phyloP scores from a whole-genome alignment of 2,329 filamentous ascomycete species.

The Trichoderma aggressivum region DNA sequence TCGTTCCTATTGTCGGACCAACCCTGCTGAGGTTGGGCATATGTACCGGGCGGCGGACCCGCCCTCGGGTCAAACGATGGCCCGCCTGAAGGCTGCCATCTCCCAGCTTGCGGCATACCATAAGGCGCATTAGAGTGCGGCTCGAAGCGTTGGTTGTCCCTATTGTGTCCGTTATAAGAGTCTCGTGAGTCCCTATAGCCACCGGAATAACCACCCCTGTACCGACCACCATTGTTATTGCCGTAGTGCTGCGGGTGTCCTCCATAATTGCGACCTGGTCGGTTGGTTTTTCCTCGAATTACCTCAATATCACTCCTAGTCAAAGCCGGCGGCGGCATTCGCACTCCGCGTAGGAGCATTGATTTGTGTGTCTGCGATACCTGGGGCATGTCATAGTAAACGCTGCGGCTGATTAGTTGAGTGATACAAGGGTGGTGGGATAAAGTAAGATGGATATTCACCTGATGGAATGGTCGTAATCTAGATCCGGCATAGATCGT shows the following conservation, averaged over 20 bases:
- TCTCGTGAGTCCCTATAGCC: conserved; percentile 23
- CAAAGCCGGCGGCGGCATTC: conserved; percentile 67
- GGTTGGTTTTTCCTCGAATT: conserved; percentile 62
- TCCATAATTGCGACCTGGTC: conserved; percentile 37
- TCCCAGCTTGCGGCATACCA: conserved; percentile 19
- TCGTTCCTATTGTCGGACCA: background rate
- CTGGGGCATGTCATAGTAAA: conserved; percentile 79
- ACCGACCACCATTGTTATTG: conserved; percentile 19
- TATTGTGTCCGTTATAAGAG: conserved; percentile 17
- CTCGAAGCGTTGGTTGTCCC: conserved; percentile 20
- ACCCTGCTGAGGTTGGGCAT: background rate
- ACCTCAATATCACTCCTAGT: conserved; percentile 72
- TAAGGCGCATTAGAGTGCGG: background rate
- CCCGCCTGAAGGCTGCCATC: background rate
- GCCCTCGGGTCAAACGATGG: background rate
- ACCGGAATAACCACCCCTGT: conserved; percentile 29
- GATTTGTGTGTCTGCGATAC: conserved; percentile 78
- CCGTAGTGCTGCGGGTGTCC: conserved; percentile 23
- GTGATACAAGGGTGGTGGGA: background rate
- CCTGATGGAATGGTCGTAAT: conserved; percentile 84
- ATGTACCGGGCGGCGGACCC: background rate
- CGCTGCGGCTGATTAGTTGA: conserved; percentile 50
- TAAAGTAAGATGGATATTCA: conserved; percentile 38
- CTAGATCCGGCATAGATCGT: conserved; percentile 69
- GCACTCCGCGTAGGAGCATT: conserved; percentile 83